A percentile compares a stretch with the other conserved stretches of the same genome.
Evolutionary conservation across 2,329 filamentous ascomycete species (phyloP).

Genomic region (Xylariaceae sp.): DNA sequence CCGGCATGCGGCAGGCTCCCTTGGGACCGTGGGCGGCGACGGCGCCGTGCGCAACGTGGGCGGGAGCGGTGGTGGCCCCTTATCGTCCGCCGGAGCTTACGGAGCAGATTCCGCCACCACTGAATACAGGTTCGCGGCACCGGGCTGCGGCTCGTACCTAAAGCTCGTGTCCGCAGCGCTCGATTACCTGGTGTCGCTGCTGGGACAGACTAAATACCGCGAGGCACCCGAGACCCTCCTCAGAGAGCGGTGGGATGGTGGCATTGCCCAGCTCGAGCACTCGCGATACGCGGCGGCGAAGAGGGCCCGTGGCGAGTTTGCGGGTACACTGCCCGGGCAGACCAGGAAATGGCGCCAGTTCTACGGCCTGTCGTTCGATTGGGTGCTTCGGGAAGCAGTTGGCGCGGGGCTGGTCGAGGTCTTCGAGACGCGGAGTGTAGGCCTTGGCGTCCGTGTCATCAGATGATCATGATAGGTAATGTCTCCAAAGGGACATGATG

Average conservation of each 20-base stretch:
- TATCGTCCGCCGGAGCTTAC: conserved; percentile 42
- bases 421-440: conserved; percentile 71
- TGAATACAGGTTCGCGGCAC: conserved; percentile 55
- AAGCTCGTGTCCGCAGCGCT: conserved; percentile 59
- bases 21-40: conserved; percentile 64
- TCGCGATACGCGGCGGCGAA: conserved; percentile 39
- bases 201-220: conserved; percentile 54
- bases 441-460: conserved; percentile 53
- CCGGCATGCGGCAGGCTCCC: conserved; percentile 60
- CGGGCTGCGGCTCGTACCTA: conserved; percentile 61
- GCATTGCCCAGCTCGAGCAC: conserved; percentile 43
- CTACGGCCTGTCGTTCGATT: conserved; percentile 64
- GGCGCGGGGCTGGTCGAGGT: conserved; percentile 66
- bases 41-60: conserved; percentile 60
- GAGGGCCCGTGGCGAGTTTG: conserved; percentile 49
- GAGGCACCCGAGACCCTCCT: conserved; percentile 59
- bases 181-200: conserved; percentile 53
- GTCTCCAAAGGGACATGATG: no score
- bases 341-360: conserved; percentile 68
- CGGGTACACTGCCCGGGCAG: conserved; percentile 52
- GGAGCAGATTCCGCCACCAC: conserved; percentile 28
- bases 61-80: conserved; percentile 39
- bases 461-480: conserved; percentile 13
- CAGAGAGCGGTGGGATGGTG: conserved; percentile 66
- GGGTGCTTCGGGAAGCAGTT: conserved; percentile 65